Evolutionary conservation across 2,329 filamentous ascomycete species (phyloP).

Genomic region (Xylaria polymorpha): DNA sequence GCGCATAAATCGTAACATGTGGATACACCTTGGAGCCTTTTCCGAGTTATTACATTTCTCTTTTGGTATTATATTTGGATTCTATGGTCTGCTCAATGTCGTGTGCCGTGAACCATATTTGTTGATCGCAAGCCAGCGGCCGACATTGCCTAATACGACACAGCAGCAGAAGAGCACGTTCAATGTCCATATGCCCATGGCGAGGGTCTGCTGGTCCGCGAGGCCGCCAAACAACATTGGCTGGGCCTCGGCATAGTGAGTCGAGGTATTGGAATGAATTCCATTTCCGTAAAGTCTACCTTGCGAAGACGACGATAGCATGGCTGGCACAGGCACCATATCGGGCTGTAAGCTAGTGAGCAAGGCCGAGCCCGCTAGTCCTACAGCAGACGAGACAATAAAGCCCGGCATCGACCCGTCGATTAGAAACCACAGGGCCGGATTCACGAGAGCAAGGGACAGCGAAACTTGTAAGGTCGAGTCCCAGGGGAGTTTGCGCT

Average conservation of each 20-base stretch:
- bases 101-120: slow-evolving; percentile 54
- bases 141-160: slow-evolving; percentile 96
- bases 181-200: slow-evolving; percentile 86
- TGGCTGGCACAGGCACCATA: slow-evolving; percentile 75
- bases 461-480: slow-evolving; percentile 93
- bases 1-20: slow-evolving; percentile 26
- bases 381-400: slow-evolving; percentile 79
- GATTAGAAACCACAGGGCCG: slow-evolving; percentile 94
- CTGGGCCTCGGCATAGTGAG: slow-evolving; percentile 16
- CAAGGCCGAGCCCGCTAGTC: slow-evolving; percentile 77
- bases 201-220: slow-evolving; percentile 72
- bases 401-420: slow-evolving; percentile 90
- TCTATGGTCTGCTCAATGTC: slow-evolving; percentile 55
- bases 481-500: slow-evolving; percentile 92
- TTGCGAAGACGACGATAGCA: slow-evolving; percentile 49
- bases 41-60: neutral
- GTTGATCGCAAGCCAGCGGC: slow-evolving; percentile 76
- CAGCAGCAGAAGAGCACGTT: slow-evolving; percentile 95
- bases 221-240: slow-evolving; percentile 62
- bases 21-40: slow-evolving; percentile 8
- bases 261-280: slow-evolving; percentile 27
- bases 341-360: slow-evolving; percentile 81
- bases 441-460: slow-evolving; percentile 90
- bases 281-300: slow-evolving; percentile 24
- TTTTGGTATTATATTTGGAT: neutral